Percentiles rank a stretch among this genome's conserved stretches.
These are phyloP conservation scores for Tephrocybe rancida DNA, from an alignment of 768 basidiomycete species.

Conservation along the genomic window DNA sequence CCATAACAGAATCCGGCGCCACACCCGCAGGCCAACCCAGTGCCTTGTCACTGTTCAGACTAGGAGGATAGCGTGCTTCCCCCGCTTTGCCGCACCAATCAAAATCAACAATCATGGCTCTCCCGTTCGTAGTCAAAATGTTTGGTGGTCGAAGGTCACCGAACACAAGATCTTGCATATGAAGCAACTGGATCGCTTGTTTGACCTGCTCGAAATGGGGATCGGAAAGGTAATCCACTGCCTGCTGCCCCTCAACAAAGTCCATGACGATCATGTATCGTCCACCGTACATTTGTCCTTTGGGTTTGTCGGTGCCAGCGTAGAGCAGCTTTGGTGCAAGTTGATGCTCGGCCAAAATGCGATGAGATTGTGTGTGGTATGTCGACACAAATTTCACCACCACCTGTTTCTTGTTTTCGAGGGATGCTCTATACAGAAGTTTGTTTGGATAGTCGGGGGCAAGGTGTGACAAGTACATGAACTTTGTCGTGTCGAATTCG, in stretches of 20 bases:
- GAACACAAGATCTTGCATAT: not conserved
- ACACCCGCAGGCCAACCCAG: not conserved
- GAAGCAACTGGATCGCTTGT: slow-evolving; percentile 1
- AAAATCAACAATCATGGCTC: not conserved
- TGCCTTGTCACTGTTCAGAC: not conserved
- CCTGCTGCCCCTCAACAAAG: not conserved
- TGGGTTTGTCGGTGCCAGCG: not conserved
- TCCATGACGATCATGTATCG: slow-evolving; percentile 8
- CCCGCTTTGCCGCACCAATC: slow-evolving; percentile 9
- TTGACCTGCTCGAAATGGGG: not conserved
- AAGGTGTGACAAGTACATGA: slow-evolving; percentile 3
- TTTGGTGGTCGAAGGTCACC: slow-evolving; percentile 9
- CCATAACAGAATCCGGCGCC: not conserved
- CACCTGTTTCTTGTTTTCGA: not conserved
- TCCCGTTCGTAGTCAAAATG: slow-evolving; percentile 1
- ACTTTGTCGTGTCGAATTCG: not conserved
- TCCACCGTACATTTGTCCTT: not conserved
- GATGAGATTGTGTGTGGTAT: slow-evolving; percentile 13
- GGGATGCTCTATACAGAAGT: slow-evolving; percentile 1
- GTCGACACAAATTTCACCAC: slow-evolving; percentile 14
- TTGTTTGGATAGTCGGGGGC: not conserved
- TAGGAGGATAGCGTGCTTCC: not conserved
- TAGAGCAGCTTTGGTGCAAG: slow-evolving; percentile 16
- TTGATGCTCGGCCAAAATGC: slow-evolving; percentile 8
- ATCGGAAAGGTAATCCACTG: not conserved